Base-by-base conservation (phyloP, 2,329 filamentous ascomycete genomes). In the Cytospora leucostoma region DNA sequence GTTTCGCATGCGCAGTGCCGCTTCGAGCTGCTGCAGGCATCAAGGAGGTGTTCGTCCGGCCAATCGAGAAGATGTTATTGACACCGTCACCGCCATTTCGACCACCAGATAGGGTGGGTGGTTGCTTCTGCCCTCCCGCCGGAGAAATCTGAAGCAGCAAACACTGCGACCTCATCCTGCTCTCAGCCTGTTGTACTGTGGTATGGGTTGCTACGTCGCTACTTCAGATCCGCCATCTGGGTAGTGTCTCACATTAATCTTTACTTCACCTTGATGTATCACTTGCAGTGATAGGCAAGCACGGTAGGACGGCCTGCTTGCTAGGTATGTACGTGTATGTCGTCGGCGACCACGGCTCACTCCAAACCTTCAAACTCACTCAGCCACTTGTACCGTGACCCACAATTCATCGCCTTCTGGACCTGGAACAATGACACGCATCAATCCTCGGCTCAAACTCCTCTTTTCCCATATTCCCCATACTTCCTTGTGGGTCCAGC, bases 1-100 rank as follows among this genome's bases (percentile, higher is more conserved):
- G 15, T 38, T 27, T 27, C 13, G 15, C 27, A 35, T 33, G 51
- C 15, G 51, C 37, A 53, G 51, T 49, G 51, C 50, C 58, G 37
- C 38, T 8, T 27, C 34, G 52, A 63, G 32, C 51, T 56, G 21
- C 27, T 27, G 38, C n/a, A 37, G 38, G 51, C 52, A 54, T 50
- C 56, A 37, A 50, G 27, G 27, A 49, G 53, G 35, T 56, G 35
- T 33, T 47, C 51, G 11, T 38, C 51, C 56, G 56, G 53, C 61
- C 56, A 59, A 51, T 60, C 44, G 51, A 59, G 27, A 35, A 5
- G 19, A 13, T 35, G n/a, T 19, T 55, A 33, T 34, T n/a, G 49
- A 50, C 50, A 13, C 12, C 32, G 61, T 63, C 61, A 63, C 61
- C 61, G 61, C 61, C 57, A 60, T 33, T 63, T 62, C 55, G 51